Evolutionary conservation across 805 yeast species (phyloP), one percentile per base, ranked within the genome.

Genomic region (Saccharomycopsis vini): DNA sequence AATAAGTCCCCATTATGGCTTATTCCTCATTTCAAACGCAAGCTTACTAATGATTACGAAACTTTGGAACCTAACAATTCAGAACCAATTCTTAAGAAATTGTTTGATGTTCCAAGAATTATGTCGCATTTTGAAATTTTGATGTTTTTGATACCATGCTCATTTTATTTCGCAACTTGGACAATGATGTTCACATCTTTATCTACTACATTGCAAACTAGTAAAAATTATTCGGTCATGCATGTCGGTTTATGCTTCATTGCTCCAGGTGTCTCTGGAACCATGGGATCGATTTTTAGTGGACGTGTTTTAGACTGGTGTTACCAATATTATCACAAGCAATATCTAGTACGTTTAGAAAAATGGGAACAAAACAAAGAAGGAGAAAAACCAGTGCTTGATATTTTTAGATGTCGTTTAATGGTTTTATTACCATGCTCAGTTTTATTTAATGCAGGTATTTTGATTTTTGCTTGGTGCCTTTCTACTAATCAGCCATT

Each of bases 391-490:
- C 46, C 46, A n/a, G 37, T 21, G 28, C 40, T 43, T 19, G 26
- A 40, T 22, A 18, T 40, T 13, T 47, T 43, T 38, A 18, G 29
- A n/a, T 35, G 44, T 31, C 41, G 50, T 20, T 16, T 47, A 19
- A 13, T 36, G 4, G 30, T 47, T 16, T 20, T 47, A 7, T 47
- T 36, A 31, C 50, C 50, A 13, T 39, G 44, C 20, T 16, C 39
- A 2, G 4, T 26, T 21, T 18, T 35, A 7, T 43, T 40, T 22
- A 37, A 55, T 72, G 3, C 51, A 59, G 22, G 67, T 66, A 0
- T 67, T 71, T 47, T 79, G 1, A 60, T 77, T 22, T 82, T 72
- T 59, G 95, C 94, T 1, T 86, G 95, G 95, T 74, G 86, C 48
- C 54, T 85, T 12, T 65, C 73, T 29, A 40, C 26, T 5, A 15